These are phyloP conservation scores for Botrytis fabae DNA, from an alignment of 2,329 filamentous ascomycete genomes.

Conservation along the genomic window DNA sequence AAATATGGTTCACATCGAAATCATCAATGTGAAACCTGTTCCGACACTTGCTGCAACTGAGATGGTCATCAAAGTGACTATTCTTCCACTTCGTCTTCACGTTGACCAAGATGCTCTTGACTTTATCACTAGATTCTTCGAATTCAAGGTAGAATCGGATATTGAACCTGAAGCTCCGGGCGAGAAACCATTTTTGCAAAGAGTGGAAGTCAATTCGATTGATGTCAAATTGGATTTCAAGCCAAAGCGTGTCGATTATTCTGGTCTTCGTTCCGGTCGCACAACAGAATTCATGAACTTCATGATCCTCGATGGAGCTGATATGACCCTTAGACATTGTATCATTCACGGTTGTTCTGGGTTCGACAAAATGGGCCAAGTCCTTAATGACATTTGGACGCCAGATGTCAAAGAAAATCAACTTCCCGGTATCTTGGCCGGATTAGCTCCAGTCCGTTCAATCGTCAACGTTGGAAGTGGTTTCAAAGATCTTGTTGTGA, in stretches of 20 bases:
- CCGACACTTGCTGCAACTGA: slow-evolving; percentile 84
- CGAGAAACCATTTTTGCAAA: slow-evolving; percentile 83
- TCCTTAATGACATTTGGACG: slow-evolving; percentile 94
- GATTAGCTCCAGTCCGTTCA: slow-evolving; percentile 84
- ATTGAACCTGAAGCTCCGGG: slow-evolving; percentile 58
- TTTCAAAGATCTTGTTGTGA: slow-evolving; percentile 80
- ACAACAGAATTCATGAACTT: slow-evolving; percentile 99
- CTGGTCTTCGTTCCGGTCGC: slow-evolving; percentile 84
- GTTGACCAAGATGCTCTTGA: slow-evolving; percentile 97
- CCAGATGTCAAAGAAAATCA: slow-evolving; percentile 89
- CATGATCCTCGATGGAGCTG: slow-evolving; percentile 82
- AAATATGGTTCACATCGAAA: slow-evolving; percentile 86
- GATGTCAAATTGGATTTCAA: slow-evolving; percentile 93
- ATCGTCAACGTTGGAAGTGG: slow-evolving; percentile 89
- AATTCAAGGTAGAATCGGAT: slow-evolving; percentile 81
- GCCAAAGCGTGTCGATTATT: slow-evolving; percentile 96
- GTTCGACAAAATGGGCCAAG: slow-evolving; percentile 86
- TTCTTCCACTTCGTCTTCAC: slow-evolving; percentile 85
- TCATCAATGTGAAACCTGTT: slow-evolving; percentile 85
- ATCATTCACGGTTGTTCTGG: slow-evolving; percentile 92
- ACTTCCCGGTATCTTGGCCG: slow-evolving; percentile 83
- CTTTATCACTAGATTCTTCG: slow-evolving; percentile 96
- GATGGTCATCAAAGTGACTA: slow-evolving; percentile 74
- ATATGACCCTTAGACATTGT: slow-evolving; percentile 81
- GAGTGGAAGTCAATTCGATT: slow-evolving; percentile 82